A percentile compares a stretch with the other conserved stretches of the same genome.
phyloP scores from a whole-genome alignment of 306 rosid genomes.

The Rosa multiflora region DNA sequence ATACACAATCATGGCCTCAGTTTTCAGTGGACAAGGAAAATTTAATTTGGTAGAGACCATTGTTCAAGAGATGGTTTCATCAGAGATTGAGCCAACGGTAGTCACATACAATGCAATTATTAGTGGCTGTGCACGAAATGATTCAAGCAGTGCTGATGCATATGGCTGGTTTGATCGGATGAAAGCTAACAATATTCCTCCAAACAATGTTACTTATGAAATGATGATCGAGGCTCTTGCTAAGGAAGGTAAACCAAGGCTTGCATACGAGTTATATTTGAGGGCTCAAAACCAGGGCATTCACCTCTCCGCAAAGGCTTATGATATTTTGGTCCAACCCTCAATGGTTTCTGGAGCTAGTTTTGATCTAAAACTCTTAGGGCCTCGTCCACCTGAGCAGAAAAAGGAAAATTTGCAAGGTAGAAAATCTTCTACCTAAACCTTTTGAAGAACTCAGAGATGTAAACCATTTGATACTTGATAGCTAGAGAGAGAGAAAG shows the following conservation, averaged over 20 bases:
- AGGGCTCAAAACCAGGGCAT: conserved; percentile 71
- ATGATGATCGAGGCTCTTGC: conserved; percentile 89
- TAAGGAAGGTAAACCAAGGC: conserved; percentile 80
- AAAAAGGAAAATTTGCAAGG: conserved; percentile 35
- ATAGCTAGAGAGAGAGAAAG: conserved; percentile 16
- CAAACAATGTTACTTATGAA: conserved; percentile 70
- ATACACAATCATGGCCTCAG: conserved; percentile 88
- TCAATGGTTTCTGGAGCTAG: conserved; percentile 50
- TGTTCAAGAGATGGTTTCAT: conserved; percentile 61
- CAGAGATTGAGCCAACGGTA: conserved; percentile 66
- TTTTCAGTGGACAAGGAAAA: conserved; percentile 81
- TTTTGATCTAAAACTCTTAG: conserved; percentile 52
- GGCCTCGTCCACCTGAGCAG: conserved; percentile 62
- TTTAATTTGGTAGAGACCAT: conserved; percentile 70
- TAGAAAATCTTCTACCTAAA: conserved; percentile 40
- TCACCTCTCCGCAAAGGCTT: conserved; percentile 63
- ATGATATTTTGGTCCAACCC: conserved; percentile 61
- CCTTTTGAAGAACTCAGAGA: conserved; percentile 38
- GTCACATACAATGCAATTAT: conserved; percentile 90
- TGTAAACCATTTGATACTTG: conserved; percentile 36
- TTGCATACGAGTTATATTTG: conserved; percentile 72
- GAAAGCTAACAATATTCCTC: conserved; percentile 69
- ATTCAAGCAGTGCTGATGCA: conserved; percentile 59
- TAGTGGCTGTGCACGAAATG: conserved; percentile 66
- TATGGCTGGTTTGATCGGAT: conserved; percentile 92